Evolutionary conservation across 2,329 filamentous ascomycete genomes (phyloP), one percentile per base, ranked within the genome.

Genomic region (Pseudogymnoascus sp.): DNA sequence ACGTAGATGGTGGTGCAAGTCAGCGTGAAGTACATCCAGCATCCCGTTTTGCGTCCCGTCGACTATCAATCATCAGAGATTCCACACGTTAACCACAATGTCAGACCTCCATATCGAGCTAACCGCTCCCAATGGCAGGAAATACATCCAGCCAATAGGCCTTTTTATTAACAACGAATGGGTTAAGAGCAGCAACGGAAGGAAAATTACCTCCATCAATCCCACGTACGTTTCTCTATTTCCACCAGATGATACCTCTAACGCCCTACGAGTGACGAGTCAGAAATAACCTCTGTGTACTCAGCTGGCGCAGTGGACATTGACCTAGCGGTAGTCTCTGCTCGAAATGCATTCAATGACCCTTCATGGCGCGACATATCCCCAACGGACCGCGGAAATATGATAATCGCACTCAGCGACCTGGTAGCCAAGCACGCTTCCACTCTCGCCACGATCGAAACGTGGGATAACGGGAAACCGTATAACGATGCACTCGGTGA

Each of bases 401-500:
- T 92, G 63, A 82, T 93, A 80, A 78, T 80, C 72, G 89, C 85
- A 72, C 82, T 93, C 35, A 86, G 87, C 19, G 83, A 88, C 64
- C 77, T 93, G 52, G 81, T 87, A 67, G 90, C 95, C 80, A 83
- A 90, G 81, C 88, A 96, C 77, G 66, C 79, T 37, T 89, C 94
- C 38, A 79, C 87, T 49, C 82, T 97, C 66, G 89, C 90, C 62
- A 83, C 91, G 19, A 86, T 96, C 63, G 92, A 96, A 81, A 87
- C 91, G 41, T 82, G 95, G 63, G 92, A 95, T 81, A 91, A 95
- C 72, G 92, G 89, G 75, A 94, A 94, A 83, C 86, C 89, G 66
- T 84, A 91, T 74, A 81, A 72, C 72, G 85, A 91, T 83, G 87
- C 90, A 65, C 88, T 85, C 73, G 88, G 85, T 41, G 91, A 96